These are phyloP conservation scores for Nicotiana obtusifolia DNA, from an alignment of 257 asterid species.

Conservation along the genomic window DNA sequence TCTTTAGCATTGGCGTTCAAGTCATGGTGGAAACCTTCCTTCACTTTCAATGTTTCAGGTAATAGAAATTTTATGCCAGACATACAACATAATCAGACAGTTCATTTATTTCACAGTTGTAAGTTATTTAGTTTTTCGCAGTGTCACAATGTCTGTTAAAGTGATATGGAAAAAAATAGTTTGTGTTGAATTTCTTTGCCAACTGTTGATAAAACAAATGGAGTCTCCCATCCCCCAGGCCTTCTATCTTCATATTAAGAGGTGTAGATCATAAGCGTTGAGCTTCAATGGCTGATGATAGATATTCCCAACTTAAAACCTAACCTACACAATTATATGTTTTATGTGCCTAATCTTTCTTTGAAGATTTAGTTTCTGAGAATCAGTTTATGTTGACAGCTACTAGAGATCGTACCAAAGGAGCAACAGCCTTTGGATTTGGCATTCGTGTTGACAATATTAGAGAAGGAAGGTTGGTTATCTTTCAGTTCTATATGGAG, in stretches of 20 bases:
- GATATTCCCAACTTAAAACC: not conserved
- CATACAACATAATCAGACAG: not conserved
- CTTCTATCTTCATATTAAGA: not conserved
- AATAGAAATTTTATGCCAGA: not conserved
- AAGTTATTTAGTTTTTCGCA: not conserved
- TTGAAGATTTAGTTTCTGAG: not conserved
- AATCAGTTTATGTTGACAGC: slow-evolving; percentile 35
- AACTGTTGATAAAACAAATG: not conserved
- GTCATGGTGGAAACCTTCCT: slow-evolving; percentile 98
- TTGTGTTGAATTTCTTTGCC: not conserved
- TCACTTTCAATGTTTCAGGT: slow-evolving; percentile 85
- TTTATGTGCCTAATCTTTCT: not conserved
- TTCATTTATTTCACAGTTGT: not conserved
- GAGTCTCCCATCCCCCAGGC: not conserved
- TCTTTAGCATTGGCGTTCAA: slow-evolving; percentile 79
- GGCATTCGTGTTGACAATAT: slow-evolving; percentile 70
- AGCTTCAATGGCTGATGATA: not conserved
- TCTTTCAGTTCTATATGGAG: not conserved
- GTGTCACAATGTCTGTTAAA: not conserved
- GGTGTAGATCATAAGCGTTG: not conserved
- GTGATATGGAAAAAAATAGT: not conserved
- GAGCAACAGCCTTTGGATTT: slow-evolving; percentile 63
- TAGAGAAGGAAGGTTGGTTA: slow-evolving; percentile 78
- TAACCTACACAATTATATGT: not conserved
- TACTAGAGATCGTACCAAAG: slow-evolving; percentile 59